Percentiles rank a stretch among this genome's conserved stretches.
Conservation (phyloP, 257 asterid species). For the Orobanche coerulescens region DNA sequence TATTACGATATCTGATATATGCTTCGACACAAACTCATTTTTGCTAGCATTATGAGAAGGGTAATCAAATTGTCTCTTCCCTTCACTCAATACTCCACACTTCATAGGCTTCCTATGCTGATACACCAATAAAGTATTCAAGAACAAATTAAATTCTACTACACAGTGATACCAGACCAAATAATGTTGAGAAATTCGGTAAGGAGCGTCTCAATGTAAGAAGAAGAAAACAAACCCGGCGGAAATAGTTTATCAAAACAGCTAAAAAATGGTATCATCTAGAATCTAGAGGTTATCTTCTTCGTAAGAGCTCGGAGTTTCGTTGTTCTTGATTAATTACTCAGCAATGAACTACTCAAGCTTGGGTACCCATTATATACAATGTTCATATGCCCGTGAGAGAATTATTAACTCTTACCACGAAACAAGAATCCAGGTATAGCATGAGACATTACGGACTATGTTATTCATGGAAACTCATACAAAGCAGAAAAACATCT, state of each 20-base stretch:
- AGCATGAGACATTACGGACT: too few relatives aligned
- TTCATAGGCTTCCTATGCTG: not conserved
- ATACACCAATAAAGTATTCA: not conserved
- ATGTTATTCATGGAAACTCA: too few relatives aligned
- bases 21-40: too few relatives aligned
- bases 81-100: slow-evolving; percentile 35
- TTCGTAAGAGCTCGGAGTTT: not conserved
- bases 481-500: too few relatives aligned
- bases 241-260: too few relatives aligned
- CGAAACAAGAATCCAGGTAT: too few relatives aligned
- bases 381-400: not conserved
- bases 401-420: not conserved
- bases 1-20: too few relatives aligned
- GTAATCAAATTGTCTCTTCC: slow-evolving; percentile 23
- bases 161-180: not conserved
- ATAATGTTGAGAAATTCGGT: not conserved
- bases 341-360: not conserved
- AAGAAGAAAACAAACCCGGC: too few relatives aligned
- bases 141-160: not conserved
- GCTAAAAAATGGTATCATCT: not conserved
- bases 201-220: too few relatives aligned
- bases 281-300: not conserved
- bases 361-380: not conserved
- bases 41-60: slow-evolving; percentile 34
- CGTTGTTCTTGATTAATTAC: not conserved